Conservation (phyloP, 768 basidiomycete genomes). For the Russula ochroleuca region DNA sequence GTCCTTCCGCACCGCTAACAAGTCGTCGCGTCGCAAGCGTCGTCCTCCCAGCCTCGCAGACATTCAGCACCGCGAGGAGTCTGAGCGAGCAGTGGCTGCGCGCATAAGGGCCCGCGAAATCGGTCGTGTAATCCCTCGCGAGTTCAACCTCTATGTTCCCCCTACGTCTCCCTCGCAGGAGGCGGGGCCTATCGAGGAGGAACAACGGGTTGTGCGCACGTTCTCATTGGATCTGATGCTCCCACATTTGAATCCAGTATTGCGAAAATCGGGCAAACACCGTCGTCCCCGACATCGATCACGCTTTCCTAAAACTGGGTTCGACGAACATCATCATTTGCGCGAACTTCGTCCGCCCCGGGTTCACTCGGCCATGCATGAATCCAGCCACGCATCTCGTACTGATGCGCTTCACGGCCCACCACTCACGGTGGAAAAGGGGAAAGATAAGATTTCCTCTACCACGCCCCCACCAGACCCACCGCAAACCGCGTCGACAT, state of each 20-base stretch:
- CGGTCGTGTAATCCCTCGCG: conserved; percentile 54
- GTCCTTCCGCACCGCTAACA: conserved; percentile 41
- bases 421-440: conserved; percentile 37
- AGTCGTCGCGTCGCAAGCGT: conserved; percentile 40
- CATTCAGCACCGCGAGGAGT: conserved; percentile 45
- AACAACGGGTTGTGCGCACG: conserved; percentile 24
- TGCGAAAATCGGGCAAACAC: conserved; percentile 25
- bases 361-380: neutral
- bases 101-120: conserved; percentile 61
- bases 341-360: neutral
- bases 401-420: neutral
- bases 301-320: conserved; percentile 2
- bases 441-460: conserved; percentile 41
- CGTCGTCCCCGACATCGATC: conserved; percentile 23
- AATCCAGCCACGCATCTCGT: neutral
- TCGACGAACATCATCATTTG: neutral
- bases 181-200: conserved; percentile 9
- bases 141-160: conserved; percentile 64
- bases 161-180: conserved; percentile 31
- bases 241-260: conserved; percentile 22
- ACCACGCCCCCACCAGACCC: neutral
- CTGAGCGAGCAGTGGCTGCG: conserved; percentile 57
- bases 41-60: conserved; percentile 49
- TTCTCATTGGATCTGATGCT: conserved; percentile 26
- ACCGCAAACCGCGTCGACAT: neutral